Evolutionary conservation across 176 grass and related monocot species (phyloP).

Genomic region (Carex cristatella): DNA sequence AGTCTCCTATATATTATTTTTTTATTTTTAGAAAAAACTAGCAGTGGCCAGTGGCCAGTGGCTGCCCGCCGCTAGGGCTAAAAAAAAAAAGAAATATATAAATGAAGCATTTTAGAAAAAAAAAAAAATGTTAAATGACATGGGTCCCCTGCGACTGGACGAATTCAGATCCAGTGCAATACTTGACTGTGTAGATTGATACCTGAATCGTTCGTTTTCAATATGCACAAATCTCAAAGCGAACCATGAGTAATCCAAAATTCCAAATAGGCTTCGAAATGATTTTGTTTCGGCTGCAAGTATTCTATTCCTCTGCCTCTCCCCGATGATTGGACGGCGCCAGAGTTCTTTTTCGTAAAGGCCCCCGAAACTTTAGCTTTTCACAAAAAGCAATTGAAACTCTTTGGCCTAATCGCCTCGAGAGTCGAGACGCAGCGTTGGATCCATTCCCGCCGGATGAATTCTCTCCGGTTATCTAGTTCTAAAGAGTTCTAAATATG

Average conservation of each 20-base stretch:
- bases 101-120: background rate
- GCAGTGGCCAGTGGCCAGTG: no score
- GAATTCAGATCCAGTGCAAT: no score
- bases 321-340: background rate
- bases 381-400: background rate
- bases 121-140: background rate
- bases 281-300: no score
- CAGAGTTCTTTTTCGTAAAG: background rate
- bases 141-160: background rate
- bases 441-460: background rate
- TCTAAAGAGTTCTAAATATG: background rate
- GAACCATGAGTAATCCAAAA: no score
- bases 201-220: no score
- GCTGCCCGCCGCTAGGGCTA: no score
- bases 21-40: no score
- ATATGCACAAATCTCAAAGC: no score
- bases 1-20: no score
- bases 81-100: background rate
- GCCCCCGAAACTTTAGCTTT: constrained; percentile 1
- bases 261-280: no score
- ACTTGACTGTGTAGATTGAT: no score
- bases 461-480: background rate
- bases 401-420: background rate
- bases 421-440: background rate
- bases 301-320: no score